Conservation (phyloP, 2,329 filamentous ascomycete genomes). For the Macrophomina tecta region DNA sequence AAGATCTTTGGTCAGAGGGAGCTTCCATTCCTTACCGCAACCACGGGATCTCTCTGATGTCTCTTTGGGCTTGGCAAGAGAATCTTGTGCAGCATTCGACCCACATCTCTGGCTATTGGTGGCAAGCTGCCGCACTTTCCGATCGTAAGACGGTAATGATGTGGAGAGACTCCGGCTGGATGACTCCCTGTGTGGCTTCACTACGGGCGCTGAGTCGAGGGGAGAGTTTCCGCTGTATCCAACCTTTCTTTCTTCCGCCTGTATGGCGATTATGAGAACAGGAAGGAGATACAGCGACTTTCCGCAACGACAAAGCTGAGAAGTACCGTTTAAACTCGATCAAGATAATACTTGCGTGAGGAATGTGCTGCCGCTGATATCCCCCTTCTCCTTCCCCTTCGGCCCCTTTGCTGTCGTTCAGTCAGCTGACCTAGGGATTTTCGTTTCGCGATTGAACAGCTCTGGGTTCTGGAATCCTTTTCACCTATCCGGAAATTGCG, state of each 20-base stretch:
- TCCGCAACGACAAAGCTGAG: conserved; percentile 73
- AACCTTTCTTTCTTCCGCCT: conserved; percentile 48
- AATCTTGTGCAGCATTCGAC: neutral
- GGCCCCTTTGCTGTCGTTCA: conserved; percentile 9
- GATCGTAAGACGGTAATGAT: neutral
- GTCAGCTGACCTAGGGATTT: conserved; percentile 42
- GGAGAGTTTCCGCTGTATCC: conserved; percentile 44
- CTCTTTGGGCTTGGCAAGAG: neutral
- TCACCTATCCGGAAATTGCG: conserved; percentile 80
- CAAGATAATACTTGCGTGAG: conserved; percentile 99
- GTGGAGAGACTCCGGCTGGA: conserved; percentile 11
- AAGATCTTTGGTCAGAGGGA: neutral
- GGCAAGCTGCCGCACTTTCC: neutral
- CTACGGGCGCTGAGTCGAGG: conserved; percentile 75
- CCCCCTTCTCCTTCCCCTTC: conserved; percentile 47
- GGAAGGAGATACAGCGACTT: neutral
- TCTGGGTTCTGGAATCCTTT: conserved; percentile 82
- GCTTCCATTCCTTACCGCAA: neutral
- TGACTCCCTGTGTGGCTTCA: conserved; percentile 63
- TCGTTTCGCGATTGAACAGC: conserved; percentile 55
- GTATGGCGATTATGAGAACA: neutral
- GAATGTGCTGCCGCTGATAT: conserved; percentile 88
- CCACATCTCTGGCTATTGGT: neutral
- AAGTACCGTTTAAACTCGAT: conserved; percentile 96
- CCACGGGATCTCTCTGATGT: neutral